These are phyloP conservation scores for Nepenthes alata DNA, from an alignment of 179 eudicot species.

Conservation along the genomic window DNA sequence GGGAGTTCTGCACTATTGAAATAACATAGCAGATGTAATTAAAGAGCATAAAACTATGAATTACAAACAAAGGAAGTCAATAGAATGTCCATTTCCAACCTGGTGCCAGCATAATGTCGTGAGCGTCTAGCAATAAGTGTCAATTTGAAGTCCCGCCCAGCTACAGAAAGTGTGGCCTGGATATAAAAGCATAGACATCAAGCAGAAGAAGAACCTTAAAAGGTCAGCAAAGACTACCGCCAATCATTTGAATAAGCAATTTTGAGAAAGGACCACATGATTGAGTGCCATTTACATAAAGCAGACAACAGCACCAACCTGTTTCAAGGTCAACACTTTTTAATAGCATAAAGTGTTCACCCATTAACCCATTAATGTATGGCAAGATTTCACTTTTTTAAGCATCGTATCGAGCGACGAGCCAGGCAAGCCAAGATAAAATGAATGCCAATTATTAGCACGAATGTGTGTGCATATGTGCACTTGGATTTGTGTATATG, in stretches of 20 bases:
- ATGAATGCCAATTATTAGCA: no score
- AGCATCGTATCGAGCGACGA: no score
- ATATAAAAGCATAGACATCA: neutral
- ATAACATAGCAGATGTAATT: neutral
- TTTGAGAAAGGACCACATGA: neutral
- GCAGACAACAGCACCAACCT: neutral
- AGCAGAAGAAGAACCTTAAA: neutral
- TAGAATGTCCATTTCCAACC: conserved; percentile 12
- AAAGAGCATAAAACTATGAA: no score
- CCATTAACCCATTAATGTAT: neutral
- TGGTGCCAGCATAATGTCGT: conserved; percentile 81
- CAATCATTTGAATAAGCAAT: neutral
- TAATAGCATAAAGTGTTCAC: neutral
- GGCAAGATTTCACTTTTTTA: no score
- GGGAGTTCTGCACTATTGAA: neutral
- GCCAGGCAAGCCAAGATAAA: no score
- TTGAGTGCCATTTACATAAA: neutral
- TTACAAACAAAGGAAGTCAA: neutral
- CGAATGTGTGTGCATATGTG: neutral
- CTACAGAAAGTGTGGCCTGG: conserved; percentile 49
- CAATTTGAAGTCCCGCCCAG: conserved; percentile 49
- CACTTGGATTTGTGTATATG: neutral
- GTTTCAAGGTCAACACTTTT: neutral
- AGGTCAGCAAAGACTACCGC: neutral
- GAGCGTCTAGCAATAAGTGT: conserved; percentile 87